Evolutionary conservation across 2,329 filamentous ascomycete species (phyloP).

Genomic region (Beauveria bassiana): DNA sequence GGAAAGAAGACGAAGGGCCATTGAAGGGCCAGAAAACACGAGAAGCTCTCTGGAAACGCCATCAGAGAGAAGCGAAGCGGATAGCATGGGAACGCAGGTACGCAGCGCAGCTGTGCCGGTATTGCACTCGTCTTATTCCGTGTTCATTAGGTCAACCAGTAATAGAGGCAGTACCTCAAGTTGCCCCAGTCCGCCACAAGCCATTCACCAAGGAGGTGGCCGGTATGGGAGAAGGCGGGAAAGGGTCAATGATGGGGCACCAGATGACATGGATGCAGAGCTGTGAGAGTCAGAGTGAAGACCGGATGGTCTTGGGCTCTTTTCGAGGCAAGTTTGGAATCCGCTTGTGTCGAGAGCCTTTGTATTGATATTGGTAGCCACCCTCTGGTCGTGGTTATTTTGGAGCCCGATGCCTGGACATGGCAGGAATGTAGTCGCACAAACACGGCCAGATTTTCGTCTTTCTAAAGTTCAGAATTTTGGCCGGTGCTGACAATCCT

Average conservation of each 20-base stretch:
- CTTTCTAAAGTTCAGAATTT: no score
- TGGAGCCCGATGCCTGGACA: no score
- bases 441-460: no score
- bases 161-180: background rate
- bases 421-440: no score
- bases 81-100: constrained; percentile 6
- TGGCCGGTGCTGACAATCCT: no score
- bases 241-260: background rate
- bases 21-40: background rate
- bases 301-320: background rate
- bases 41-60: background rate
- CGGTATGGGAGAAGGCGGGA: background rate
- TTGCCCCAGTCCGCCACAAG: constrained; percentile 9
- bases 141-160: background rate
- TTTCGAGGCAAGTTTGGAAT: no score
- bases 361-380: background rate
- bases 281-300: background rate
- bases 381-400: no score
- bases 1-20: background rate
- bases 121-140: background rate
- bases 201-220: constrained; percentile 15
- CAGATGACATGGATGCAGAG: background rate
- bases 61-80: background rate
- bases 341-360: no score
- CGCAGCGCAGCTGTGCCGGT: background rate